Base-by-base conservation (phyloP, 1,284 basidiomycete species). In the Cerioporus squamosus region DNA sequence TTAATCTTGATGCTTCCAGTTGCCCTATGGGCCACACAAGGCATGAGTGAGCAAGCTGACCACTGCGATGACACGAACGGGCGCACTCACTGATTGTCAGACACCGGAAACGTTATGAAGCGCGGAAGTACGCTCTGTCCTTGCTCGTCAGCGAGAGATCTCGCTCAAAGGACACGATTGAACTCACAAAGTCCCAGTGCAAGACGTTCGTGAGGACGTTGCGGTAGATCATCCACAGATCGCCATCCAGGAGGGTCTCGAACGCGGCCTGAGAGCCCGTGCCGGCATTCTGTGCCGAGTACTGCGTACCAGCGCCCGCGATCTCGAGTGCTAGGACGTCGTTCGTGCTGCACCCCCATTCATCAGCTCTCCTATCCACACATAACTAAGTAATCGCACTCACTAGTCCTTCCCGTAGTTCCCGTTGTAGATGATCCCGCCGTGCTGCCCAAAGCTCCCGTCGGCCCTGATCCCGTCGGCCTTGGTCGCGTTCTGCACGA, bases 141-240 rank as follows among this genome's bases (percentile, higher is more conserved):
- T 18, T 18, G n/a, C 18, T 1, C 3, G n/a, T 22, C n/a, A 42
- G 20, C 40, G n/a, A 42, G 2, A 42, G 7, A n/a, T 36, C 8
- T 12, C 33, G 3, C 14, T 9, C 23, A 18, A 23, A 23, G 9
- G 29, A 39, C 3, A 36, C 9, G 29, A 31, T 5, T 2, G 17
- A n/a, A 72, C 84, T 66, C 61, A 88, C 86, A 64, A 87, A 84
- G 63, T 90, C 87, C 84, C 85, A 90, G 64, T 88, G 86, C 46
- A 85, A 69, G 20, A 82, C 77, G 14, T 77, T 72, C 1, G 86
- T 87, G 33, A 79, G 51, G 7, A 78, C 71, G 68, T 89, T 88
- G 18, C 76, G 75, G 64, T 81, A 86, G 44, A 88, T 83, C 87
- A 89, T 88, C 87, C 87, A 90, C 55, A 76, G 73, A 64, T 80